Percentiles rank a stretch among this genome's conserved stretches.
Conservation (phyloP, 441 rosid genomes). For the Gossypium schwendimanii region DNA sequence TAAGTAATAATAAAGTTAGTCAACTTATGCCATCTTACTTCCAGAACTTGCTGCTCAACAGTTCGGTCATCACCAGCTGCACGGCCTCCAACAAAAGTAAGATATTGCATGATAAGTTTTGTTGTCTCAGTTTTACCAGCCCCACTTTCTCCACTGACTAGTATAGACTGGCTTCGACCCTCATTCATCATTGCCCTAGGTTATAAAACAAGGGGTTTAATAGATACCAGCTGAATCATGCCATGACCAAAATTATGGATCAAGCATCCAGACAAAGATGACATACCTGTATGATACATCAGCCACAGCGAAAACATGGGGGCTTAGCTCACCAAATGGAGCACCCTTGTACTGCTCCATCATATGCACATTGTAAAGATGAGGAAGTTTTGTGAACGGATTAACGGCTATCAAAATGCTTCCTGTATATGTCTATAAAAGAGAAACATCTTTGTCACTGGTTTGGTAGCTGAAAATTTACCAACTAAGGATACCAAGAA, state of each 20-base stretch:
- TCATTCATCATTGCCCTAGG: conserved; percentile 86
- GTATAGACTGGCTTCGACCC: conserved; percentile 80
- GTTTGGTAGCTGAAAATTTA: not conserved
- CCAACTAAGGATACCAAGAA: not conserved
- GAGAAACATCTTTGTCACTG: not conserved
- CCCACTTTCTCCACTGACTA: conserved; percentile 98
- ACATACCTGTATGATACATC: conserved; percentile 87
- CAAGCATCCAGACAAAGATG: conserved; percentile 10
- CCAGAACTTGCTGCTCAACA: conserved; percentile 96
- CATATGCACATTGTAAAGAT: conserved; percentile 90
- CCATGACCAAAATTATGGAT: conserved; percentile 12
- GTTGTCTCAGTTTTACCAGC: conserved; percentile 99
- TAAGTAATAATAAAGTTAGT: not conserved
- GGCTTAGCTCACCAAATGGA: conserved; percentile 91
- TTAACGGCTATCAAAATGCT: conserved; percentile 95
- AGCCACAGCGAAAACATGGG: conserved; percentile 97
- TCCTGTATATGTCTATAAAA: conserved; percentile 84
- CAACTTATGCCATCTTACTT: conserved; percentile 46
- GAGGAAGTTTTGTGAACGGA: conserved; percentile 96
- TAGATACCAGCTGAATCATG: conserved; percentile 19
- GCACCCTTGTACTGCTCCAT: conserved; percentile 98
- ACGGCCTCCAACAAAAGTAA: conserved; percentile 91
- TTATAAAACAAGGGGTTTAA: conserved; percentile 22
- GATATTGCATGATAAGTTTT: conserved; percentile 91
- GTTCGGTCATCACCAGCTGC: conserved; percentile 76